Base-by-base conservation (phyloP, 2,329 filamentous ascomycete species). In the Mycosphaerella sp. region DNA sequence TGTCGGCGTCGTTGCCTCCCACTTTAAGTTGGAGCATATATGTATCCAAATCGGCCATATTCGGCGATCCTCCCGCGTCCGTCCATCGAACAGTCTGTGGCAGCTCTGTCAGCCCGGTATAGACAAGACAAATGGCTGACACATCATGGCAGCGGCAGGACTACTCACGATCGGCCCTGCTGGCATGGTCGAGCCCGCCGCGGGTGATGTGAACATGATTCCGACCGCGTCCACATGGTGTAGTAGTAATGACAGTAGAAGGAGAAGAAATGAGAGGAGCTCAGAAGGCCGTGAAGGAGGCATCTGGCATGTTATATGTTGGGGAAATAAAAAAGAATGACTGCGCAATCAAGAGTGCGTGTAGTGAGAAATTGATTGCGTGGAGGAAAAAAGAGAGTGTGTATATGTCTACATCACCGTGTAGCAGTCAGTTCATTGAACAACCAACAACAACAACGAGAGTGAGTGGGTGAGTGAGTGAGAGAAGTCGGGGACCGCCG, bases 11-110 rank as follows among this genome's bases (percentile, higher is more conserved):
- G 29, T 61, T 63, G 14, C 61, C 61, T 51, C 61, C 61, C 29
- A 61, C 55, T 2, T 61, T 52, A 34, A 63, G 31, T 23, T 57
- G 51, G 17, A 63, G 32, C 10, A 48, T 52, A 40, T 59, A 61
- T n/a, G 57, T 48, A 3, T 47, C 42, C 43, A 63, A 48, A 32
- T 54, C 48, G 11, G 41, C 45, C 54, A 61, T 57, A 29, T 54
- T 44, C 14, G 58, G 57, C 17, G 29, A 48, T 21, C 60, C 59
- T 34, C 59, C 59, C 2, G 50, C 59, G 50, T 62, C 59, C n/a
- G 34, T 39, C 60, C 60, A 62, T 48, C 45, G 53, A 6, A 62
- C 49, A 4, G 55, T 59, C 32, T 51, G 9, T 45, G 2, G 29
- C 1, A 17, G 17, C 41, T 23, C 38, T 14, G 31, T 31, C 39